Evolutionary conservation across 768 basidiomycete species (phyloP), one percentile per base, ranked within the genome.

Genomic region (Kondoa subrosea): DNA sequence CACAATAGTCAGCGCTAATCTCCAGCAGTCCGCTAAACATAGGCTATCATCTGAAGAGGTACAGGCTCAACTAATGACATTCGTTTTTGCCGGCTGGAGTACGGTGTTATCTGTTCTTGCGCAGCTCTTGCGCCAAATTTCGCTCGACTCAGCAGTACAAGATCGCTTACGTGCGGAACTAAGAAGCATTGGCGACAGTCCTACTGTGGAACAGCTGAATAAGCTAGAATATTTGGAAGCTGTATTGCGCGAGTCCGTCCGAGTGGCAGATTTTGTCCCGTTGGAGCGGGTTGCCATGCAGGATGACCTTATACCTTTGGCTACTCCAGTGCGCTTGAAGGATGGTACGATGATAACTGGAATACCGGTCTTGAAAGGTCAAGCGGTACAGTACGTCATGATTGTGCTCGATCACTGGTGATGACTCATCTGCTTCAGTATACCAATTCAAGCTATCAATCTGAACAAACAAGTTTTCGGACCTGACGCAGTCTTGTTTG

Each of bases 391-490:
- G 58, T 25, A 15, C n/a, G 26, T 56, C 56, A 56, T 15, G 56
- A 15, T 56, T 56, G 15, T 25, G 15, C 25, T 56, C 25, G 25
- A 25, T 15, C 56, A 15, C 15, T 56, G 15, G 25, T 15, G 25
- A 15, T 56, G 15, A 25, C 15, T 15, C n/a, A n/a, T n/a, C n/a
- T n/a, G n/a, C n/a, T n/a, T n/a, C 4, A 59, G 58, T 59, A 59
- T 59, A 14, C 58, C 58, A 8, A 59, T 59, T 30, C 26, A 25
- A 30, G 58, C 73, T 4, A 72, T 76, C 68, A 76, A 77, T 31
- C 71, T 76, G 12, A 71, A 73, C n/a, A 57, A 64, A 27, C 69
- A 64, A 8, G 71, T 76, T 0, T 78, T 77, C 77, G 78, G 78
- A 4, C 72, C 73, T 2, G 76, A 77, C 59, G 76, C 77, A 0